Conservation (phyloP, 768 basidiomycete species). For the Ramaria rubella region DNA sequence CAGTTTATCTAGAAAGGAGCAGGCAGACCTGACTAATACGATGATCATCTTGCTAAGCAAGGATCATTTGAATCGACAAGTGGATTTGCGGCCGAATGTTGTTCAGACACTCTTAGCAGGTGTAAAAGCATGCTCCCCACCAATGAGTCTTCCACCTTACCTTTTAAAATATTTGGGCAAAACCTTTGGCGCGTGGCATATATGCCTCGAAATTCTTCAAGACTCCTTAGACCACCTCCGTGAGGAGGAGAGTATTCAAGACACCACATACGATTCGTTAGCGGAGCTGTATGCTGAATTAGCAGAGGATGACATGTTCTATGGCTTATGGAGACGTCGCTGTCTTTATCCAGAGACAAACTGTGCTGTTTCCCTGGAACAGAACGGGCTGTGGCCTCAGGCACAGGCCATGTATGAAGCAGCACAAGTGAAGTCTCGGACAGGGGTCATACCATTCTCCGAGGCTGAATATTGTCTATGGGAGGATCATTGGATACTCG, state of each 20-base stretch:
- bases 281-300: conserved; percentile 95
- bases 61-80: conserved; percentile 88
- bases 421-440: conserved; percentile 80
- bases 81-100: conserved; percentile 84
- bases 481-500: conserved; percentile 99
- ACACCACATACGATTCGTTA: conserved; percentile 82
- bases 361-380: conserved; percentile 81
- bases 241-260: conserved; percentile 77
- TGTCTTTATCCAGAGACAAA: conserved; percentile 89
- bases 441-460: conserved; percentile 79
- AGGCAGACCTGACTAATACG: conserved; percentile 81
- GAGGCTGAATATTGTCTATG: conserved; percentile 96
- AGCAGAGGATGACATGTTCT: conserved; percentile 94
- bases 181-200: conserved; percentile 95
- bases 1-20: conserved; percentile 79
- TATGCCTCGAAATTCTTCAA: conserved; percentile 78
- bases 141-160: conserved; percentile 87
- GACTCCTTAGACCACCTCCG: conserved; percentile 70
- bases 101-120: conserved; percentile 86
- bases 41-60: conserved; percentile 87
- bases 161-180: conserved; percentile 95
- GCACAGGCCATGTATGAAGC: conserved; percentile 83
- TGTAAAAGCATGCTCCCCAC: conserved; percentile 76
- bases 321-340: conserved; percentile 91
- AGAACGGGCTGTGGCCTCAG: conserved; percentile 95